Evolutionary conservation across 192 early-diverging fungal genomes (phyloP), one percentile per base, ranked within the genome.

Genomic region (Mortierella hygrophila): DNA sequence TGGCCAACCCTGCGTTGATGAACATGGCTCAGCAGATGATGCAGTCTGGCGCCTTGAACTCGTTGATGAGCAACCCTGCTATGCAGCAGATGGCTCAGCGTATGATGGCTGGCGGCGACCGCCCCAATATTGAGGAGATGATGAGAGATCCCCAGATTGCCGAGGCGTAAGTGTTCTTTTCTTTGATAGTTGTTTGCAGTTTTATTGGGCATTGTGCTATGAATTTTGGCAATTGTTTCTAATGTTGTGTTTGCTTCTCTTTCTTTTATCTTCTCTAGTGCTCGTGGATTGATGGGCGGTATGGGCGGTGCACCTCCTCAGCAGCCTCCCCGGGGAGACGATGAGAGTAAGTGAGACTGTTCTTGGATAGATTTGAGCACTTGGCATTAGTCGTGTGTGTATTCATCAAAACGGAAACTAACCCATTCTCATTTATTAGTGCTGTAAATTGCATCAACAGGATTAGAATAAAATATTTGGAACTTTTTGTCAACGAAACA

Each of bases 1-100:
- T 98, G 94, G 96, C 87, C 88, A 98, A 99, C 93, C 98, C 98
- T 26, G 94, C 94, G 37, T 90, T 99, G 76, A 99, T 99, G 97
- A 91, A 90, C 83, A 99, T 99, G 97, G 98, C 96, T 76, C 96
- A 91, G 89, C 94, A 94, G 87, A 96, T 99, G 93, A 95, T 97
- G 95, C 92, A 93, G 52, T 94, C 94, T 38, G 95, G 94, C 75
- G 95, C 94, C n/a, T 88, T 96, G 70, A 92, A 94, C 80, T 84
- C 92, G 18, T 92, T 99, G 89, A 94, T 98, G 95, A 96, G 93
- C 88, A 99, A 99, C 91, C 98, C 97, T 13, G 94, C 94, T 15
- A 88, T 98, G 74, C 91, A 95, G 54, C 92, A 95, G 79, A 96
- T 99, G 96, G 95, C 96, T 35, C 93, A 94, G 77, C 90, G 93